Evolutionary conservation across 1,139 yeast genomes (phyloP), one percentile per base, ranked within the genome.

Genomic region (Saccharomycopsis hybrid): DNA sequence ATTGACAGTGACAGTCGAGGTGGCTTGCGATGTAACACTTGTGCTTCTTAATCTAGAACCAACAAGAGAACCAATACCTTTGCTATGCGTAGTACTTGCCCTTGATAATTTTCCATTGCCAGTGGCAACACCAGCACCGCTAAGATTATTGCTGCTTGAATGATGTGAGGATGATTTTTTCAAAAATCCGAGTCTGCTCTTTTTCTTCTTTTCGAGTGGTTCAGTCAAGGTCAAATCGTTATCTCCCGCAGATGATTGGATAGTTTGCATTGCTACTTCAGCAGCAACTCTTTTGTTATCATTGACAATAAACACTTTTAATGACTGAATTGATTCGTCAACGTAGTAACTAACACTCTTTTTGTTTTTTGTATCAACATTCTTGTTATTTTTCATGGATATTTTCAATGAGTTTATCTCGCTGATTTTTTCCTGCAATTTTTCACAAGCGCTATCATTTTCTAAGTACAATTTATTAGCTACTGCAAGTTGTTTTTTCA

Each of bases 221-320:
- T 71, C 77, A 24, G 72, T 65, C 53, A 78, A 70, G 5, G 83
- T 68, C 56, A 84, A 65, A 61, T 85, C 90, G 55, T 77, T 74
- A 58, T 84, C 92, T 9, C 85, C 88, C 0, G 95, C 94, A 49
- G 85, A 90, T 55, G 83, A 79, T 63, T 88, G 94, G 57, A 94
- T 88, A 18, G 94, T 80, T 64, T 92, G 97, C 49, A 90, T 82
- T 59, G 85, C 94, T 13, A 90, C 97, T 61, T 88, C 96, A 30
- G 82, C 77, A 50, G 75, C 74, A 37, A 90, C 81, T 55, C 95
- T 76, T 46, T 68, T 67, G 3, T 87, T 81, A 63, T 94, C 98
- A 55, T 83, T 82, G 44, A 76, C 71, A 57, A 92, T 76, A 57
- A 88, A 85, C 41, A 76, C 76, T 50, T 80, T 76, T 52, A 89